Base-by-base conservation (phyloP, 2,329 filamentous ascomycete species). In the Paraphaeosphaeria sporulosa region DNA sequence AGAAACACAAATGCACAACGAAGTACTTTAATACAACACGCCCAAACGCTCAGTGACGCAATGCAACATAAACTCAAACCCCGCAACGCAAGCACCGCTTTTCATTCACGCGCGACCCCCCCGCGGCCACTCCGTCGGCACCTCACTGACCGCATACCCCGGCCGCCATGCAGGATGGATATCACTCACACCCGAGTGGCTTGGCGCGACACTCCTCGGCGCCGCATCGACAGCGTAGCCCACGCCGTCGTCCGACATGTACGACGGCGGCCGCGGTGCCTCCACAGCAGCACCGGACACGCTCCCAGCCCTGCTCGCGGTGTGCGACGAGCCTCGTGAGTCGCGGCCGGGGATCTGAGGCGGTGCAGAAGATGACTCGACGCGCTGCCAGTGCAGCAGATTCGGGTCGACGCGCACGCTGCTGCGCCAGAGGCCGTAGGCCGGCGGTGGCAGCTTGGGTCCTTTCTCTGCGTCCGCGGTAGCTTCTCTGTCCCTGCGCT, bases 321-420 rank as follows among this genome's bases (percentile, higher is more conserved):
- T 42, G 23, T 23, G 12, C 34, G 34, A 32, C 48, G 34, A 21
- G 55, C 34, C 19, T 19, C 42, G 43, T 23, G 30, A 8, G 42
- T 17, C 13, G 12, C 40, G 2, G 40, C 49, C 10, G 36, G 47
- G 32, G 38, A 32, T 23, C 21, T 25, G 6, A 17, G 34, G 15
- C 7, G 59, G 19, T 32, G 46, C 15, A 36, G 38, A 36, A 12
- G 53, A 7, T 0, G 36, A 56, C 1, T 75, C 70, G 10, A 74
- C 90, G 40, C 90, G 86, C 76, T 90, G 88, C 92, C 92, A 96
- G 74, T 91, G 93, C 27, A 96, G 83, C 15, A 92, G 83, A 71
- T 94, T 87, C 1, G 93, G 93, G 70, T 96, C 90, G 34, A 93
- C 90, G 50, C 91, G 85, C 0, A 95, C 91, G 71, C 90, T 94